Conservation (phyloP, 2,329 filamentous ascomycete genomes). For the Claviceps capensis region DNA sequence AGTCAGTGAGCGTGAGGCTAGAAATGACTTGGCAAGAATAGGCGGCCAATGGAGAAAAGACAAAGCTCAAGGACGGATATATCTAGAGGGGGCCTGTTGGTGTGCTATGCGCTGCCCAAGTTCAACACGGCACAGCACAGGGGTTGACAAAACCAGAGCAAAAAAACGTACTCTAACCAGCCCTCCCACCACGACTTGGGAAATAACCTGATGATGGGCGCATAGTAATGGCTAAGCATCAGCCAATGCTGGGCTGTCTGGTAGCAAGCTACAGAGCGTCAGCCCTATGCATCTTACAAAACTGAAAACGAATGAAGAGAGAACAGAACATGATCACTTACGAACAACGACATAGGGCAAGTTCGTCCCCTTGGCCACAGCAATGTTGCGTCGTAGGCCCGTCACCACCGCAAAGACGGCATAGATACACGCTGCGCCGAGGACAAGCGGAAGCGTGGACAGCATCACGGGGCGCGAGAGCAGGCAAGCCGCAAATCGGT, state of each 20-base stretch:
- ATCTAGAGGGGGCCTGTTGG: neutral
- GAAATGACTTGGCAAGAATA: neutral
- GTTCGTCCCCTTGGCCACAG: slow-evolving; percentile 34
- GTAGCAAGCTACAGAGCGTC: neutral
- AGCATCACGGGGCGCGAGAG: neutral
- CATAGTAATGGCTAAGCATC: slow-evolving; percentile 37
- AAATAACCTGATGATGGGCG: slow-evolving; percentile 40
- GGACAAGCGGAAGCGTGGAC: slow-evolving; percentile 12
- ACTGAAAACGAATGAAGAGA: neutral
- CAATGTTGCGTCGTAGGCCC: slow-evolving; percentile 31
- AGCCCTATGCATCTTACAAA: neutral
- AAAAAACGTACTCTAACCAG: slow-evolving; percentile 40
- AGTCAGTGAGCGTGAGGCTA: slow-evolving; percentile 45
- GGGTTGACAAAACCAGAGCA: neutral
- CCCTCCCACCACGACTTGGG: slow-evolving; percentile 40
- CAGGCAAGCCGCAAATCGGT: too few species aligned
- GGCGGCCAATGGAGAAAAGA: neutral
- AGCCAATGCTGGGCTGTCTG: slow-evolving; percentile 4
- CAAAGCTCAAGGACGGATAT: neutral
- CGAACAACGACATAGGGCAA: slow-evolving; percentile 39
- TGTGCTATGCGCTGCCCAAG: too few species aligned
- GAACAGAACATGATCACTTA: slow-evolving; percentile 21
- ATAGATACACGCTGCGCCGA: slow-evolving; percentile 19
- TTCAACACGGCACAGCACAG: neutral
- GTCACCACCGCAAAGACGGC: slow-evolving; percentile 17